These are phyloP conservation scores for Zymoseptoria tritici DNA, from an alignment of 2,329 filamentous ascomycete species.

Conservation along the genomic window DNA sequence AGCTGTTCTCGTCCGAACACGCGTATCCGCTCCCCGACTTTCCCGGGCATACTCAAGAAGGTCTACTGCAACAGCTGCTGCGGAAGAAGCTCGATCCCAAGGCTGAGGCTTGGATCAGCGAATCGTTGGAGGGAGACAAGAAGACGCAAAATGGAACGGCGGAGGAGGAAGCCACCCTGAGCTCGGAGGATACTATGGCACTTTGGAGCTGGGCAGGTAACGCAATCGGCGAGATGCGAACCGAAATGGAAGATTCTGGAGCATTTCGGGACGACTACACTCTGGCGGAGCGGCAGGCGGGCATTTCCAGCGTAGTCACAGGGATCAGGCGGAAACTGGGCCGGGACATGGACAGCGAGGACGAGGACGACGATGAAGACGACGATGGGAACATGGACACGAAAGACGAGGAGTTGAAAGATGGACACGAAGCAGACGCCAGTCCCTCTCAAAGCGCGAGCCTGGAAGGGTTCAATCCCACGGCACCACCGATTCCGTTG, in stretches of 20 bases:
- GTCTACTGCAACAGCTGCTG: slow-evolving; percentile 60
- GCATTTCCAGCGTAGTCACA: slow-evolving; percentile 63
- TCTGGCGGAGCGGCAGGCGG: slow-evolving; percentile 58
- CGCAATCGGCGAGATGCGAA: slow-evolving; percentile 38
- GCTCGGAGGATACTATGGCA: slow-evolving; percentile 46
- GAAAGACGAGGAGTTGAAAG: slow-evolving; percentile 7
- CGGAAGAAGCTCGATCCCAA: slow-evolving; percentile 77
- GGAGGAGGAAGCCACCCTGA: slow-evolving; percentile 43
- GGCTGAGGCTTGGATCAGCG: slow-evolving; percentile 64
- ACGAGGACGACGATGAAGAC: slow-evolving; percentile 35
- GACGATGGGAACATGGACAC: slow-evolving; percentile 18
- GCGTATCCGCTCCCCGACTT: slow-evolving; percentile 69
- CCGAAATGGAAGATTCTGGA: slow-evolving; percentile 12
- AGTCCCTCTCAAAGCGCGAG: neutral
- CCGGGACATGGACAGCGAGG: slow-evolving; percentile 46
- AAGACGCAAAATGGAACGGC: slow-evolving; percentile 25
- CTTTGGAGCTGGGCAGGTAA: slow-evolving; percentile 53
- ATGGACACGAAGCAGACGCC: slow-evolving; percentile 16
- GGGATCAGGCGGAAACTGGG: slow-evolving; percentile 55
- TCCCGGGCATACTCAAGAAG: slow-evolving; percentile 55
- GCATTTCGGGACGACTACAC: slow-evolving; percentile 63
- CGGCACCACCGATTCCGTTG: slow-evolving; percentile 23
- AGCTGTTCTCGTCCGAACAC: slow-evolving; percentile 62
- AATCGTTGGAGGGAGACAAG: slow-evolving; percentile 24
- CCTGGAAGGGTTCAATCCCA: slow-evolving; percentile 6